Evolutionary conservation across 306 rosid genomes (phyloP), one percentile per base, ranked within the genome.

Genomic region (Citrullus mucosospermus): DNA sequence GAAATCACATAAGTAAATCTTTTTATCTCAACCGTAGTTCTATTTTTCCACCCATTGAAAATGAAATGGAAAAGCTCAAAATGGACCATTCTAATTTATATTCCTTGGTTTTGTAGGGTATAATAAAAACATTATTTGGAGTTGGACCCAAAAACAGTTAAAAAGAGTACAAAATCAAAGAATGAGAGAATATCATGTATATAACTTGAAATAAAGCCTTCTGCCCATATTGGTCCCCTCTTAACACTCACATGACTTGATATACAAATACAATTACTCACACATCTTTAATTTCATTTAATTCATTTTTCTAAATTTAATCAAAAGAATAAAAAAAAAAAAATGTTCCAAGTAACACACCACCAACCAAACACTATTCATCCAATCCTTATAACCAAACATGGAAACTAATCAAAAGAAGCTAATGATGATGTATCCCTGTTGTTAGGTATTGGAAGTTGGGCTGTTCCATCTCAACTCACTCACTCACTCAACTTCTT

Each of bases 341-440:
- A 32, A 32, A 34, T 14, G n/a, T 32, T 62, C 6, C 20, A 32
- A 32, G 14, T 2, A 16, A 62, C 43, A 62, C 75, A 38, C 12
- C 36, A 70, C 76, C 76, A 44, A 70, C 54, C 56, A 70, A 70
- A 70, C 32, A 44, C 36, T 70, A 54, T 70, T 70, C 76, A 20
- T 69, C 55, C 55, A 70, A 41, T 69, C 36, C 36, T 43, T 10
- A 44, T 43, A 12, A 70, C 58, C 76, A 70, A 70, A 70, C 76
- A 43, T 70, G 38, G 39, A 25, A 69, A 63, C 13, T 62, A 62
- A 62, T 69, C 54, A 43, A 68, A 68, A 39, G 38, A 69, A 69
- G 38, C 18, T 46, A 44, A 46, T 71, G 9, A 48, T 71, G 58
- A 22, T 46, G 57, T 68, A 68, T 11, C 17, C 14, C 14, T 44